These are phyloP conservation scores for Aureobasidium sp. DNA, from an alignment of 2,329 filamentous ascomycete genomes.

Conservation along the genomic window DNA sequence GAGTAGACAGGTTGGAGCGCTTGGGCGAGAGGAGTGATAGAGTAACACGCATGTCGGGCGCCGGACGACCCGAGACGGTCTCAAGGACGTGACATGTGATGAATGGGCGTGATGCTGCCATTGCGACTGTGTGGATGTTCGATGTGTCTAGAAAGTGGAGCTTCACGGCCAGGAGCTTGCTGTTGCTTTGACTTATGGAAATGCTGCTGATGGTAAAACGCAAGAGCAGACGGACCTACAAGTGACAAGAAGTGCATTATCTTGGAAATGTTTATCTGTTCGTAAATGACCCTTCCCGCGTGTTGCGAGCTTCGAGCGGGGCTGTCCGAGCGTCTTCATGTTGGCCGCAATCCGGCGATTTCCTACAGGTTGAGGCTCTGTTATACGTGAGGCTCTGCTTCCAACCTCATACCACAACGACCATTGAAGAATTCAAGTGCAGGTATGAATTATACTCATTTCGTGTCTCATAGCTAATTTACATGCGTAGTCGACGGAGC, in stretches of 20 bases:
- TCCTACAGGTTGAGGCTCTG: not conserved
- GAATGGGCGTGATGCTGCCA: slow-evolving; percentile 35
- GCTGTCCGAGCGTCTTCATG: not conserved
- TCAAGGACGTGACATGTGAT: slow-evolving; percentile 87
- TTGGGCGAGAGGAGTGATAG: slow-evolving; percentile 43
- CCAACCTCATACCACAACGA: not conserved
- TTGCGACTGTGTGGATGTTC: not conserved
- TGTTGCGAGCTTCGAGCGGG: not conserved
- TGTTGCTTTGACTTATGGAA: not conserved
- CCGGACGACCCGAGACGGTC: slow-evolving; percentile 67
- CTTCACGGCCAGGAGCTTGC: no score
- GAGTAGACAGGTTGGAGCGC: slow-evolving; percentile 21
- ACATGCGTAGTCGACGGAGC: slow-evolving; percentile 9
- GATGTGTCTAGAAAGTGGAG: not conserved
- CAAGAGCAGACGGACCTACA: not conserved
- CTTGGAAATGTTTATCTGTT: not conserved
- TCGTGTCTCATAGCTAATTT: slow-evolving; percentile 13
- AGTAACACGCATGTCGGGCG: slow-evolving; percentile 57
- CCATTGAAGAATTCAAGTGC: not conserved
- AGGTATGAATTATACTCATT: not conserved
- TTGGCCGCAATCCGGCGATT: not conserved
- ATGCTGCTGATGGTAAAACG: not conserved
- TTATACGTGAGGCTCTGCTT: not conserved
- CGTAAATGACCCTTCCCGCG: not conserved
- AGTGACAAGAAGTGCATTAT: not conserved